Evolutionary conservation across 305 asterid genomes (phyloP).

Genomic region (Coffea humblotiana): DNA sequence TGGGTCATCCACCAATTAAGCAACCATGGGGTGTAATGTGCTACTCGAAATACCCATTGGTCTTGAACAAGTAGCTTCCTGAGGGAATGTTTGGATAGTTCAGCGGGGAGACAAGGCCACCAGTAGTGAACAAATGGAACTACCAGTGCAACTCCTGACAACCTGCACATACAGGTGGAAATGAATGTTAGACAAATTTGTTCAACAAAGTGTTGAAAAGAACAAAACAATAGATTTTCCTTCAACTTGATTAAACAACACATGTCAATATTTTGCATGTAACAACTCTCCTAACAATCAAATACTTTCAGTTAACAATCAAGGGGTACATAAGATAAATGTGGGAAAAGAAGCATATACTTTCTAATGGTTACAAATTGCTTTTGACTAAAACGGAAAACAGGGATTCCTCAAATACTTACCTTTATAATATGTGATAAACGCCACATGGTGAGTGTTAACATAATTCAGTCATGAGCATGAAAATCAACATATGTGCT

Average conservation of each 20-base stretch:
- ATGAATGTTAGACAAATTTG: not conserved
- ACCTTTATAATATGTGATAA: too few relatives aligned
- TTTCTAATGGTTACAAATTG: too few relatives aligned
- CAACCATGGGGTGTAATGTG: constrained; percentile 37
- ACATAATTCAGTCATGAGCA: too few relatives aligned
- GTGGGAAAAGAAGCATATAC: too few relatives aligned
- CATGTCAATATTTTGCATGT: not conserved
- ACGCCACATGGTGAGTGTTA: not conserved
- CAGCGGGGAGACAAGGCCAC: constrained; percentile 36
- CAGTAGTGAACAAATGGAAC: constrained; percentile 38
- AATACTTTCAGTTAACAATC: not conserved
- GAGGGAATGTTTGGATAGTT: constrained; percentile 17
- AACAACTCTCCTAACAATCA: not conserved
- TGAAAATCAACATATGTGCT: too few relatives aligned
- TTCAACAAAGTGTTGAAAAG: not conserved
- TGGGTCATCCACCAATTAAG: constrained; percentile 40
- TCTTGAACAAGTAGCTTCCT: constrained; percentile 25
- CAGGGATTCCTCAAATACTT: not conserved
- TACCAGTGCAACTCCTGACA: constrained; percentile 37
- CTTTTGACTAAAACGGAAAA: not conserved
- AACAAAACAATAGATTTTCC: not conserved
- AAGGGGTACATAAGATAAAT: not conserved
- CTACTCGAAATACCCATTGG: constrained; percentile 29
- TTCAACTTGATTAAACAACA: not conserved
- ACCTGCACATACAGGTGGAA: constrained; percentile 16